Base-by-base conservation (phyloP, 495 filamentous ascomycete species). In the Elasticomyces elasticus region DNA sequence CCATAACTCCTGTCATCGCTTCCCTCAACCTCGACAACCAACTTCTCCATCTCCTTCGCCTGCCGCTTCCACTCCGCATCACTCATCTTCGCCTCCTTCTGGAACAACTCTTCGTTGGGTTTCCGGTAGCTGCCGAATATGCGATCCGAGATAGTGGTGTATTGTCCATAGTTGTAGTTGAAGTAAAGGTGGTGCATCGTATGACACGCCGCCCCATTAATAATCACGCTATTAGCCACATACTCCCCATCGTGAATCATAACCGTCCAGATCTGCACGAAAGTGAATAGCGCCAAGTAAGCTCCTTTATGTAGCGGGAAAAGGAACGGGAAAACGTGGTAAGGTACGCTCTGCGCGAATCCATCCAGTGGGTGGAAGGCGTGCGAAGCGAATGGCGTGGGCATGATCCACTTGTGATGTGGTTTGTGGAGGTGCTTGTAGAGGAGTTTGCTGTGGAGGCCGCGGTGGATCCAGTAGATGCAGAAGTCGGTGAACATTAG, bases 321-420 rank as follows among this genome's bases (percentile, higher is more conserved):
- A 60, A 95, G 69, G 70, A 95, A 90, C 5, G 90, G 88, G 71
- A 90, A 97, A 52, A 95, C 60, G 73, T 96, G 91, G 74, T 96
- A 96, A 0, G 91, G 91, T 25, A 95, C 61, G 62, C 85, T 85
- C 74, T 96, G 92, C n/a, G 83, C 76, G 73, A 81, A 96, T 65
- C 92, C 92, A 69, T 97, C 91, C 33, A 95, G 61, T 0, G 91
- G 92, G 74, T 97, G 90, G 78, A 97, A 96, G 49, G 91, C 91
- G 72, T 94, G 84, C 49, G 81, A 84, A 11, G 91, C 92, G 67
- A 78, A 96, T 11, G 91, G 91, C 6, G 89, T 95, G 5, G 92
- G 92, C 88, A 96, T 94, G 71, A 97, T 95, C 92, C 91, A 96
- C 73, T 95, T 95, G 81, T 97, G 91, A 74, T 97, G 92, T 48